Evolutionary conservation across 805 yeast genomes (phyloP), one percentile per base, ranked within the genome.

Genomic region (Hanseniaspora nectarophila): DNA sequence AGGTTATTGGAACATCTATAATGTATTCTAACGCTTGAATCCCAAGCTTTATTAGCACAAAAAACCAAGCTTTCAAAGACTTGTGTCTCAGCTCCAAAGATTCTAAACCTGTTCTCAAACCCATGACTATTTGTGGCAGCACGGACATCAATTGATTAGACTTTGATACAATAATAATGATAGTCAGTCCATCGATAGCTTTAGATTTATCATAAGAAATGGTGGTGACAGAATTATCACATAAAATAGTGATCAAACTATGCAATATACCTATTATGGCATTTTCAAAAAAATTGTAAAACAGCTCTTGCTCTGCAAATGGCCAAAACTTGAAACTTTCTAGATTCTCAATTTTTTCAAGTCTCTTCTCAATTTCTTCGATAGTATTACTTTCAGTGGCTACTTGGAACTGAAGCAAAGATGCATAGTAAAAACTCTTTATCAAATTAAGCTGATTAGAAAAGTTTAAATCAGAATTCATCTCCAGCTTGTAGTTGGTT

Each of bases 91-190:
- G 71, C 23, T 77, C 78, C 0, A 73, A 67, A 18, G 74, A 75
- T 37, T 81, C 88, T 21, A 89, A 65, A 0, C 90, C 81, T 1
- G 88, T 80, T 61, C 87, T 95, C 12, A 90, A 67, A 59, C 95
- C 84, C 1, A 95, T 83, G 54, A 86, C 82, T 4, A 90, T 77
- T 62, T 89, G 97, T 0, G 95, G 94, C 33, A 84, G 65, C 0
- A 86, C 85, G 1, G 84, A 76, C 4, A 78, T 74, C 29, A 84
- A 75, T 15, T 80, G 71, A 24, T 72, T 68, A 5, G 74, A 74
- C 1, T 78, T 68, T 2, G 78, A 65, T 52, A 60, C 55, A 40
- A 73, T 70, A 6, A 85, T 77, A 23, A 90, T 66, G 54, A 82
- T 77, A 35, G 81, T 77, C 29, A 90, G 75, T 0, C 95, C 96